phyloP scores from a whole-genome alignment of 2,329 filamentous ascomycete genomes.

The Microascus cirrosus region DNA sequence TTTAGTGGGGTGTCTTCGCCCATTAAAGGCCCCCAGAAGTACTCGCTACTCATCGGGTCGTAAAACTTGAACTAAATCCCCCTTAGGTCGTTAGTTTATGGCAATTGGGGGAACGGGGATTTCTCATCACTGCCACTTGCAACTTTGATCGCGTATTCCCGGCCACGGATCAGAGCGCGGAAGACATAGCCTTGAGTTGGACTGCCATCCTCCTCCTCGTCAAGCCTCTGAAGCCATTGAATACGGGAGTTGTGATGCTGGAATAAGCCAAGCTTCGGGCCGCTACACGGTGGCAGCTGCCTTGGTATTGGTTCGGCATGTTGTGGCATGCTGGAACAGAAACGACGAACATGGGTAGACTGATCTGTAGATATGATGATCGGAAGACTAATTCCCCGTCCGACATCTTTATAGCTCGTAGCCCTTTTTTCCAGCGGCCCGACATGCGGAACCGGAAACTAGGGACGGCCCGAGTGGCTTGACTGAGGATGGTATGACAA shows the following conservation, averaged over 20 bases:
- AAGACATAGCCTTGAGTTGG: constrained; percentile 10
- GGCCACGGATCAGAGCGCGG: constrained; percentile 6
- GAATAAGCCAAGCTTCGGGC: constrained; percentile 10
- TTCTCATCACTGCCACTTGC: constrained; percentile 4
- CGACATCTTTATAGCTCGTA: background rate
- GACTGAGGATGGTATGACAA: background rate
- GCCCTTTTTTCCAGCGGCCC: background rate
- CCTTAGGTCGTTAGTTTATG: background rate
- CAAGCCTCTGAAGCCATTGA: constrained; percentile 11
- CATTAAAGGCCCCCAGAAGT: constrained; percentile 10
- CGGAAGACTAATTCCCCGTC: background rate
- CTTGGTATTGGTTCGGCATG: background rate
- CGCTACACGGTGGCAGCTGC: constrained; percentile 9
- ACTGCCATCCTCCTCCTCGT: constrained; percentile 3
- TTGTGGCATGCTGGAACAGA: background rate
- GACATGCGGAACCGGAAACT: background rate
- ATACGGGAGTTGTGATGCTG: constrained; percentile 9
- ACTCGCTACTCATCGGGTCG: constrained; percentile 7
- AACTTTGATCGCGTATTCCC: constrained; percentile 12
- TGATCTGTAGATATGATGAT: background rate
- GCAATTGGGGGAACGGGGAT: background rate
- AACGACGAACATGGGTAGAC: background rate
- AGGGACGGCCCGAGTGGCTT: background rate
- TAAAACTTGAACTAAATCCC: constrained; percentile 11
- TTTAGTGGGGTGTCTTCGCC: constrained; percentile 7